A percentile compares a stretch with the other conserved stretches of the same genome.
Conservation (phyloP, 805 yeast species). For the Hanseniaspora lindneri region DNA sequence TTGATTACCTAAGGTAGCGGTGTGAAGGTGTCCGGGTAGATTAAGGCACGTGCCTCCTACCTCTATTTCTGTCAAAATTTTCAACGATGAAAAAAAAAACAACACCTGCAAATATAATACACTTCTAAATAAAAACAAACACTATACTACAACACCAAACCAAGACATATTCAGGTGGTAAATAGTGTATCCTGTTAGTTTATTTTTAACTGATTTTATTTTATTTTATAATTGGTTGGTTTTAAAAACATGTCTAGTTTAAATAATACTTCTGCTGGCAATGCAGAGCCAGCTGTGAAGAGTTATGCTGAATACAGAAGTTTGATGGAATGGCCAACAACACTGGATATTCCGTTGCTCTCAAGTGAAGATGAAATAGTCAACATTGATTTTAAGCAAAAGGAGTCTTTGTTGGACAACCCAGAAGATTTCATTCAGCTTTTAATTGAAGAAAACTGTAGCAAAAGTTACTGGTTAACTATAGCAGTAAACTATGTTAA, state of each 20-base stretch:
- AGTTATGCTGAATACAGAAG: slow-evolving; percentile 20
- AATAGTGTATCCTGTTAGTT: slow-evolving; percentile 66
- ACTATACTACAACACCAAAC: too few species aligned
- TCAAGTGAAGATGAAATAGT: slow-evolving; percentile 68
- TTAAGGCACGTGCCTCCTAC: too few species aligned
- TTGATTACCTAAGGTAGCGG: too few species aligned
- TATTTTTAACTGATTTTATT: slow-evolving; percentile 30
- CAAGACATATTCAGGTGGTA: slow-evolving; percentile 48
- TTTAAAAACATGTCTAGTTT: background rate
- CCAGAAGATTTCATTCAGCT: slow-evolving; percentile 86
- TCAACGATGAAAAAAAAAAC: too few species aligned
- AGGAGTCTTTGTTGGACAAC: slow-evolving; percentile 37
- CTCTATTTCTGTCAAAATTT: too few species aligned
- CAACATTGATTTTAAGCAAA: slow-evolving; percentile 58
- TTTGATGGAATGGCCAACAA: slow-evolving; percentile 25
- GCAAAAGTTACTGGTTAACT: slow-evolving; percentile 68
- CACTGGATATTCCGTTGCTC: slow-evolving; percentile 53
- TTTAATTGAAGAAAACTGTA: slow-evolving; percentile 67
- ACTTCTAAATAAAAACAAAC: too few species aligned
- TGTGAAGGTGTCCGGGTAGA: too few species aligned
- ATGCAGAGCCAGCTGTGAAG: background rate
- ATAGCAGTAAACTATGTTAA: slow-evolving; percentile 71
- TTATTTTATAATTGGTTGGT: background rate
- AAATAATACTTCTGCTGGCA: background rate
- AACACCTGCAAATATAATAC: too few species aligned